phyloP scores from a whole-genome alignment of 208 protist genomes.

The Phytomonas sp. region DNA sequence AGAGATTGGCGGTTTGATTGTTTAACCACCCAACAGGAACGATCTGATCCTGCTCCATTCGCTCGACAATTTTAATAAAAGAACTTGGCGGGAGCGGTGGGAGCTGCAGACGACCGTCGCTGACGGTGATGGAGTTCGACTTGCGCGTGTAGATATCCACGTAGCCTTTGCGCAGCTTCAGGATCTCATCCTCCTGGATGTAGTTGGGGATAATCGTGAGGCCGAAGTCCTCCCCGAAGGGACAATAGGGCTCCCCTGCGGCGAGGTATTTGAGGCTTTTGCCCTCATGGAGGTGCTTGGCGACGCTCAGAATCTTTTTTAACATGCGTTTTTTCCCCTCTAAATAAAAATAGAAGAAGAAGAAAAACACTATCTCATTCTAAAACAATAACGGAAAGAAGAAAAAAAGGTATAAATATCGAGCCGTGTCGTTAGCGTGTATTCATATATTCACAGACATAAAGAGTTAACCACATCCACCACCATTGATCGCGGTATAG shows the following conservation, averaged over 20 bases:
- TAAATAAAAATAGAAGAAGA: too few relatives aligned
- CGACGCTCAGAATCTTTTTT: slow-evolving; percentile 23
- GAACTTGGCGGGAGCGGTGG: slow-evolving; percentile 60
- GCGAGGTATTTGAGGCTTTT: slow-evolving; percentile 65
- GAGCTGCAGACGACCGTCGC: slow-evolving; percentile 83
- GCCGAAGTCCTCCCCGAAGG: slow-evolving; percentile 83
- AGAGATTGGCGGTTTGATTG: slow-evolving; percentile 87
- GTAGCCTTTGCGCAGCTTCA: slow-evolving; percentile 60
- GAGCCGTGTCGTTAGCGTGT: too few relatives aligned
- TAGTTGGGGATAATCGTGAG: slow-evolving; percentile 82
- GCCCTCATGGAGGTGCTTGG: slow-evolving; percentile 54
- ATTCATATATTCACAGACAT: too few relatives aligned
- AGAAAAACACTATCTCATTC: too few relatives aligned
- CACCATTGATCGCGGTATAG: too few relatives aligned
- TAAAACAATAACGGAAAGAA: too few relatives aligned
- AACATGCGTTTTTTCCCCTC: too few relatives aligned
- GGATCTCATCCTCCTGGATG: slow-evolving; percentile 49
- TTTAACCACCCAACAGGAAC: slow-evolving; percentile 76
- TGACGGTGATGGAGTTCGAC: slow-evolving; percentile 66
- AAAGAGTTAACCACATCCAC: too few relatives aligned
- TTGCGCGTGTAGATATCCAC: slow-evolving; percentile 77
- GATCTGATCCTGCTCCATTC: slow-evolving; percentile 70
- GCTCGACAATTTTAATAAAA: slow-evolving; percentile 59
- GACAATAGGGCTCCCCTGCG: slow-evolving; percentile 68
- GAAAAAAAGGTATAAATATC: too few relatives aligned